Percentiles rank a stretch among this genome's conserved stretches.
phyloP scores from a whole-genome alignment of 495 filamentous ascomycete species.

The Chaetomium fimeti region DNA sequence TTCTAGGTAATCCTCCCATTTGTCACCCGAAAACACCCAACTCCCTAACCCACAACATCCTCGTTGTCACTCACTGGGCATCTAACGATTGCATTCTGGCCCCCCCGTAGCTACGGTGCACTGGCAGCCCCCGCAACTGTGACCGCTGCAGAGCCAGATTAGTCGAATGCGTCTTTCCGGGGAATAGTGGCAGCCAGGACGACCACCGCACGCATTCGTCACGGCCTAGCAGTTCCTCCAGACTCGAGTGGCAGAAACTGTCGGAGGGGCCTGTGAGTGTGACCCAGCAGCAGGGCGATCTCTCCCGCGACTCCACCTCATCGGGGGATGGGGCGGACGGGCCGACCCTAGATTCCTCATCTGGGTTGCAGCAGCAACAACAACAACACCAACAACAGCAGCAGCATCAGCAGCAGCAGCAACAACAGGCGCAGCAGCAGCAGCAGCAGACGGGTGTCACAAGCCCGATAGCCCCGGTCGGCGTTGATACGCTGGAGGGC shows the following conservation, averaged over 20 bases:
- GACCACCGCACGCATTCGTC: background rate
- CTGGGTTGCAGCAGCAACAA: background rate
- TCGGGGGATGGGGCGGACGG: background rate
- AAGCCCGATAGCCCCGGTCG: background rate
- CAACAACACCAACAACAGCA: background rate
- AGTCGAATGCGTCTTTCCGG: conserved; percentile 16
- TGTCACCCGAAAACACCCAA: background rate
- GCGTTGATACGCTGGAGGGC: conserved; percentile 3
- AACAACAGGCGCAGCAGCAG: background rate
- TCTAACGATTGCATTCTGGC: background rate
- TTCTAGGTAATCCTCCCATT: background rate
- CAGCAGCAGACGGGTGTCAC: background rate
- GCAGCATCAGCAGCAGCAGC: background rate
- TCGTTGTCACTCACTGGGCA: background rate
- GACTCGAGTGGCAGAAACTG: background rate
- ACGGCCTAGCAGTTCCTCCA: background rate
- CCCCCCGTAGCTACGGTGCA: conserved; percentile 18
- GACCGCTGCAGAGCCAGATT: conserved; percentile 16
- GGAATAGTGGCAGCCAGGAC: background rate
- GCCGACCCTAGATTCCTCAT: background rate
- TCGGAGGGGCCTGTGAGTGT: background rate
- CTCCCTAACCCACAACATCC: background rate
- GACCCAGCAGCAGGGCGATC: conserved; percentile 3
- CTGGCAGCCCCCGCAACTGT: conserved; percentile 16
- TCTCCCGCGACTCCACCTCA: background rate